Percentiles rank a stretch among this genome's conserved stretches.
Conservation (phyloP, 805 yeast genomes). For the Debaryomyces tyrocola region DNA sequence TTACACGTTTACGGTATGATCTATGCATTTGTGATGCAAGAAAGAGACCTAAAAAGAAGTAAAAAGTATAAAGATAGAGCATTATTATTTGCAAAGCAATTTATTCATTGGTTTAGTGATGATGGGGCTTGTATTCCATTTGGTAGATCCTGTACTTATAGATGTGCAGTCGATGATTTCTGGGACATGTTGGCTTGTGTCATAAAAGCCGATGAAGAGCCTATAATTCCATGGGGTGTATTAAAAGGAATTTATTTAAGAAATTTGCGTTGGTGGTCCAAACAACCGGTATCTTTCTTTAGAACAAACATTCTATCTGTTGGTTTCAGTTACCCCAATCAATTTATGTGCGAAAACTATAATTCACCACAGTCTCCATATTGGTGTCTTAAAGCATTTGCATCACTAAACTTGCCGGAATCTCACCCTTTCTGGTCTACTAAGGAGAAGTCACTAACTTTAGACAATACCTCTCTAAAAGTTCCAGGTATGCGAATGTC, state of each 20-base stretch:
- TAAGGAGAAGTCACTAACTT: slow-evolving; percentile 4
- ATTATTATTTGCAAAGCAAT: too few species aligned
- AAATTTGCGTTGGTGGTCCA: slow-evolving; percentile 11
- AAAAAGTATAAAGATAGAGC: too few species aligned
- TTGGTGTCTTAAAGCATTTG: slow-evolving; percentile 12
- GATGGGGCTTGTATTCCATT: too few species aligned
- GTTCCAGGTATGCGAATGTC: slow-evolving; percentile 9
- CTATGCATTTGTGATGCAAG: too few species aligned
- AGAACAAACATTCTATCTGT: slow-evolving; percentile 8
- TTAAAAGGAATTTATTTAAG: slow-evolving; percentile 8
- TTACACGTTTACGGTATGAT: too few species aligned
- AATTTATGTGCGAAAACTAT: slow-evolving; percentile 10
- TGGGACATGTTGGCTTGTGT: too few species aligned
- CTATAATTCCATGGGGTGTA: slow-evolving; percentile 9
- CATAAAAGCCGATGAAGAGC: slow-evolving; percentile 2
- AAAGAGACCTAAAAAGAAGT: too few species aligned
- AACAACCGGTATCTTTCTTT: slow-evolving; percentile 7
- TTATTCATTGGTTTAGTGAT: too few species aligned
- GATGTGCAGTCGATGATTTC: too few species aligned
- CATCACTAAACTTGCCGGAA: slow-evolving; percentile 6
- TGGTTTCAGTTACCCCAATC: slow-evolving; percentile 13
- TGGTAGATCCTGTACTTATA: too few species aligned
- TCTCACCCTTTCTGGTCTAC: slow-evolving; percentile 12
- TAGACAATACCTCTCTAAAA: slow-evolving; percentile 1
- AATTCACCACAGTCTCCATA: slow-evolving; percentile 14